Evolutionary conservation across 441 rosid species (phyloP), one percentile per base, ranked within the genome.

Genomic region (Adansonia rubrostipa): DNA sequence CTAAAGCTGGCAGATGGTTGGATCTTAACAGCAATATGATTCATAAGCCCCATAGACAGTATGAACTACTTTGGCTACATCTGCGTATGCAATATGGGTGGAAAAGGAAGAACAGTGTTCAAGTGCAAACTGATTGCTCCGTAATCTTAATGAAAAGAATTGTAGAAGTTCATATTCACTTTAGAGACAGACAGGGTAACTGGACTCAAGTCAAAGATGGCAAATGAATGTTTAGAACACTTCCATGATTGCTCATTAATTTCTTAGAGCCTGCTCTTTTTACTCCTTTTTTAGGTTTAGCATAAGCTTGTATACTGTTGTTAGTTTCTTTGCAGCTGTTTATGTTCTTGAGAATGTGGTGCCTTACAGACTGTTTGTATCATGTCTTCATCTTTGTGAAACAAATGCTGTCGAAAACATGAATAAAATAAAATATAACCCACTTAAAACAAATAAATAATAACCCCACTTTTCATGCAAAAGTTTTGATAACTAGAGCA

Each of bases 401-500:
- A 42, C 71, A 42, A 65, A 65, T 65, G 61, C 74, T 14, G 6
- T 1, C 47, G 33, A 71, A 48, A 71, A 56, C 44, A 71, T 33
- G 36, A 53, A 71, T 33, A 28, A 64, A 64, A 15, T 20, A 64
- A n/a, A 13, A 51, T 51, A 71, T 15, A 64, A 53, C 45, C 24
- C 1, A 54, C 33, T 22, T 54, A 71, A 71, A 54, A 71, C 62
- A 71, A 33, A 71, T 36, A 53, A 53, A 53, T 33, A 71, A 71
- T 56, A 53, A 53, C 47, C 14, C 28, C 36, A 33, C 47, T 33
- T 71, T 48, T 53, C 28, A 71, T 17, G 44, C 75, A 71, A 54
- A 71, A 54, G 50, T 36, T 71, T 54, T 53, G 48, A 77, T 36
- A 56, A 67, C 50, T 57, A 73, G n/a, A 7, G 40, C 63, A 61